Conservation (phyloP, 2,329 filamentous ascomycete genomes). For the Aspergillus sp. region DNA sequence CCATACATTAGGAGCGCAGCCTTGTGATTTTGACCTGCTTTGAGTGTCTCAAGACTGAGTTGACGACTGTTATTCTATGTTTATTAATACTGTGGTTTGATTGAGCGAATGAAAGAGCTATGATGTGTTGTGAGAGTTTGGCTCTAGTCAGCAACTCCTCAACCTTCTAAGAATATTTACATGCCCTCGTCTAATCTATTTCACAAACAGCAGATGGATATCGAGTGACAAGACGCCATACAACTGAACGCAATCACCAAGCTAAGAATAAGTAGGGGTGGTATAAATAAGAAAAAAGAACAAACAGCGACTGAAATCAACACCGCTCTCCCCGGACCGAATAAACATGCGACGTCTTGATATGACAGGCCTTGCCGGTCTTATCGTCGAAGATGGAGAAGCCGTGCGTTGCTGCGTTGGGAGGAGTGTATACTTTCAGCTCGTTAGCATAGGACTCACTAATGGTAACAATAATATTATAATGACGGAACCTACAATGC, state of each 20-base stretch:
- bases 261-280: not conserved
- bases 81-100: not conserved
- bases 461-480: no score
- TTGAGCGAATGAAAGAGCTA: not conserved
- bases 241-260: not conserved
- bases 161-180: not conserved
- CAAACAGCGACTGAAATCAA: not conserved
- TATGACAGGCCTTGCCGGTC: conserved; percentile 72
- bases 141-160: not conserved
- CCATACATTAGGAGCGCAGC: not conserved
- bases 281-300: not conserved
- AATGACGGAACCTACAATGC: conserved; percentile 57
- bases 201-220: not conserved
- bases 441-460: no score
- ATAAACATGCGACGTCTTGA: conserved; percentile 71
- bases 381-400: conserved; percentile 78
- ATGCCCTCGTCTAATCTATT: not conserved
- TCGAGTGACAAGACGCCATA: not conserved
- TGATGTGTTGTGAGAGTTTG: not conserved
- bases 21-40: not conserved
- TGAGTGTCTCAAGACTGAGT: not conserved
- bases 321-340: conserved; percentile 56
- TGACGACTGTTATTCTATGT: not conserved
- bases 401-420: conserved; percentile 80
- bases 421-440: conserved; percentile 72